Conservation (phyloP, 805 yeast species). For the Dipodascus geniculatus region DNA sequence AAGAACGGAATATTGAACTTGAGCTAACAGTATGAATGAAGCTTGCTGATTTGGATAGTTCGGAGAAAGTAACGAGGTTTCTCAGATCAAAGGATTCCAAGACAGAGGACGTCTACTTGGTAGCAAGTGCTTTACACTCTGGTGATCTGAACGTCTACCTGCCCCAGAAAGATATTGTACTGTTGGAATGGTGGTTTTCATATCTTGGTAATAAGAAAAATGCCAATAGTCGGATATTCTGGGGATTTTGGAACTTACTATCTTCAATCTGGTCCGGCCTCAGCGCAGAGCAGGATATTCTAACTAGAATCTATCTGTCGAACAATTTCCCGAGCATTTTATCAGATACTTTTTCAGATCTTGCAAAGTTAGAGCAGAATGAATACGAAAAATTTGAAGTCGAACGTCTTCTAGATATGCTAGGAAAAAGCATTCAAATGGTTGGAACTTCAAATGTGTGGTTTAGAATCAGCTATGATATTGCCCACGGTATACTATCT, state of each 20-base stretch:
- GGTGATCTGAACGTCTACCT: constrained; percentile 16
- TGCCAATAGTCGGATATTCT: constrained; percentile 7
- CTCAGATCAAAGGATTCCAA: constrained; percentile 19
- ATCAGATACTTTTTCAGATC: constrained; percentile 4
- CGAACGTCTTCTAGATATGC: background rate
- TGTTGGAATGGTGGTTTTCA: constrained; percentile 27
- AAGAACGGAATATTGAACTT: constrained; percentile 4
- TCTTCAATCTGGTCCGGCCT: constrained; percentile 5
- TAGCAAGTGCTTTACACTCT: constrained; percentile 15
- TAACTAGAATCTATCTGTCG: constrained; percentile 3
- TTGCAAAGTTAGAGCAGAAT: background rate
- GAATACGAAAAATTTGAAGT: constrained; percentile 1
- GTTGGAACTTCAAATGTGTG: background rate
- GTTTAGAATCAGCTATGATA: background rate
- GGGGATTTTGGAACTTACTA: constrained; percentile 13
- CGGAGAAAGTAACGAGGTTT: constrained; percentile 23
- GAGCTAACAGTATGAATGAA: background rate
- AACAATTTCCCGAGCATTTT: constrained; percentile 6
- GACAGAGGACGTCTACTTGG: constrained; percentile 11
- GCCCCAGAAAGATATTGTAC: constrained; percentile 23
- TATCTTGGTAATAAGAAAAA: constrained; percentile 13
- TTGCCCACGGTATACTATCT: background rate
- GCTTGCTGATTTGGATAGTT: constrained; percentile 2
- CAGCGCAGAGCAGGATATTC: constrained; percentile 1
- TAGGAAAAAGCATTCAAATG: background rate